These are phyloP conservation scores for Aschersonia sp. DNA, from an alignment of 2,329 filamentous ascomycete genomes.

Conservation along the genomic window DNA sequence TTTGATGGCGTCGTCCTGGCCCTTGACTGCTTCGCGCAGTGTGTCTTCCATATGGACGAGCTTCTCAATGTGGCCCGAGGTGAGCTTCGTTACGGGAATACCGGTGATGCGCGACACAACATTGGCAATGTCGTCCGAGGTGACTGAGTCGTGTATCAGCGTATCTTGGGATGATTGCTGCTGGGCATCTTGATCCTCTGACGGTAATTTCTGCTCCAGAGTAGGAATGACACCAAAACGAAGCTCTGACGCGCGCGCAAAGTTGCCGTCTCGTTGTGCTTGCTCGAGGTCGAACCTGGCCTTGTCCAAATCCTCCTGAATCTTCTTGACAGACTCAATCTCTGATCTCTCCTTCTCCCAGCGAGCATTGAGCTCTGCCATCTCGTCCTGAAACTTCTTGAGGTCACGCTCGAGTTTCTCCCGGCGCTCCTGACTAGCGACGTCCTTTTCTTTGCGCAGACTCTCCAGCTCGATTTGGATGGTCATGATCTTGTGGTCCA, in stretches of 20 bases:
- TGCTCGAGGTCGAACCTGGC: constrained; percentile 75
- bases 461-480: constrained; percentile 96
- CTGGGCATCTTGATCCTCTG: constrained; percentile 42
- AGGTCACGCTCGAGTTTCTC: constrained; percentile 72
- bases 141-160: constrained; percentile 88
- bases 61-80: constrained; percentile 86
- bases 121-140: constrained; percentile 79
- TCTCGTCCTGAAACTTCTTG: constrained; percentile 63
- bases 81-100: constrained; percentile 84
- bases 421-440: constrained; percentile 73
- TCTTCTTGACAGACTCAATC: constrained; percentile 74
- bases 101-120: constrained; percentile 87
- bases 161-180: constrained; percentile 27
- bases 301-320: constrained; percentile 77
- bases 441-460: constrained; percentile 81
- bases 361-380: constrained; percentile 55
- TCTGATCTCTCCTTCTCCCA: constrained; percentile 86
- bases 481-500: constrained; percentile 92
- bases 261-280: constrained; percentile 77
- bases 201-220: constrained; percentile 65
- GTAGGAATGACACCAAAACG: constrained; percentile 76
- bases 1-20: constrained; percentile 85
- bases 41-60: constrained; percentile 91
- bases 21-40: constrained; percentile 68
- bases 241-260: constrained; percentile 78